phyloP scores from a whole-genome alignment of 305 asterid species.

The Rubia tinctorum region DNA sequence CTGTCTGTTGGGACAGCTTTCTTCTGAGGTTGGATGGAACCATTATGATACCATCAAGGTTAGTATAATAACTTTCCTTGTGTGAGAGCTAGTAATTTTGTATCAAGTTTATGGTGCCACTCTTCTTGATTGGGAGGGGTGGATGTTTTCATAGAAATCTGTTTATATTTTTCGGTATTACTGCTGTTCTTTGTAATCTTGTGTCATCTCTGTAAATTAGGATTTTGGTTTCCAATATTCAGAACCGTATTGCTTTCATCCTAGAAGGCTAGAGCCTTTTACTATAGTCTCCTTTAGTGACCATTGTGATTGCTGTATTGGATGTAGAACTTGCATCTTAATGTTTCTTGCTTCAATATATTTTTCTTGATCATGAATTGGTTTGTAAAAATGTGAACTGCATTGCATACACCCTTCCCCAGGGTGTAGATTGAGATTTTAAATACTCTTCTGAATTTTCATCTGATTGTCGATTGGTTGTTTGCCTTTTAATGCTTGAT shows the following conservation, averaged over 20 bases:
- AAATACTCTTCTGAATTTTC: too few relatives aligned
- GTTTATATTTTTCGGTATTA: too few relatives aligned
- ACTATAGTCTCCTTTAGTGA: not conserved
- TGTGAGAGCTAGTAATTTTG: not conserved
- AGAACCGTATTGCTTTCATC: not conserved
- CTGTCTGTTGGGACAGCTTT: slow-evolving; percentile 87
- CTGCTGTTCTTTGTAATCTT: not conserved
- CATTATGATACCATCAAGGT: slow-evolving; percentile 89
- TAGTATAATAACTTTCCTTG: slow-evolving; percentile 6
- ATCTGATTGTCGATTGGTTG: not conserved
- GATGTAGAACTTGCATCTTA: not conserved
- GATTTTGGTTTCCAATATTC: not conserved
- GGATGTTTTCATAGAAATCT: not conserved
- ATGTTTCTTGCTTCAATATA: not conserved
- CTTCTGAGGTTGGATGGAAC: slow-evolving; percentile 99
- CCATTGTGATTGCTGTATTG: not conserved
- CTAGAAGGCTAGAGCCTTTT: too few relatives aligned
- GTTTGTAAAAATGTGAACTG: not conserved
- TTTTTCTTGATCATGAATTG: not conserved
- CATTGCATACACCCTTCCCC: too few relatives aligned
- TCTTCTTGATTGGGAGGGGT: too few relatives aligned
- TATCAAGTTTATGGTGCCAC: not conserved
- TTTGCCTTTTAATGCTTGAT: too few relatives aligned
- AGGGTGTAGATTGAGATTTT: not conserved
- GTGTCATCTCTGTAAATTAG: not conserved